Percentiles rank a stretch among this genome's conserved stretches.
Evolutionary conservation across 768 basidiomycete species (phyloP).

Genomic region (Lentinula detonsa): DNA sequence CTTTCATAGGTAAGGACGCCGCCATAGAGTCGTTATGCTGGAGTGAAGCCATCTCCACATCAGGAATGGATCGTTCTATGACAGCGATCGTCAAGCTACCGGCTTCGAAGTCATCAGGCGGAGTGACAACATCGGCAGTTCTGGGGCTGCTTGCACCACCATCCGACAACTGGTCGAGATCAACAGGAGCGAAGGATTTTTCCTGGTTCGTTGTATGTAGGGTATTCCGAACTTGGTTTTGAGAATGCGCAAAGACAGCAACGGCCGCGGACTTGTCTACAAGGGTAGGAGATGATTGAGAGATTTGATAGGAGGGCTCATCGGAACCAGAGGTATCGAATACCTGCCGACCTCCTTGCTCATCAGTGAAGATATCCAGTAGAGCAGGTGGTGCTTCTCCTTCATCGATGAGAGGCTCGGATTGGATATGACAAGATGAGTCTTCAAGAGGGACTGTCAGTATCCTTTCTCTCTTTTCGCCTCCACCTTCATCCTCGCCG

Average conservation of each 20-base stretch:
- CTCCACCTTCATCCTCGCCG: conserved; percentile 25
- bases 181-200: background rate
- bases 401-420: background rate
- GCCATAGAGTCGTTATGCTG: background rate
- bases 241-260: background rate
- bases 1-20: background rate
- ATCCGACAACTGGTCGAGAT: background rate
- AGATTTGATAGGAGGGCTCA: background rate
- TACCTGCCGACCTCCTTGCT: background rate
- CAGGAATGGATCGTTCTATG: background rate
- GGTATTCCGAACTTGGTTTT: background rate
- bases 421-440: background rate
- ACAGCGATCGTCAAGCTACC: background rate
- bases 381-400: background rate
- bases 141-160: background rate
- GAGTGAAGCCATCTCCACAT: background rate
- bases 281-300: background rate
- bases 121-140: background rate
- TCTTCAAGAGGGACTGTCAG: background rate
- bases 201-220: background rate
- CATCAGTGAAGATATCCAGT: background rate
- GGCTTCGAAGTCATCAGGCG: background rate
- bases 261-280: background rate
- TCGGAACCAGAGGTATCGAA: background rate
- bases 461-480: conserved; percentile 6